Evolutionary conservation across 148 eudicot genomes (phyloP).

Genomic region (Chenopodium suecicum): DNA sequence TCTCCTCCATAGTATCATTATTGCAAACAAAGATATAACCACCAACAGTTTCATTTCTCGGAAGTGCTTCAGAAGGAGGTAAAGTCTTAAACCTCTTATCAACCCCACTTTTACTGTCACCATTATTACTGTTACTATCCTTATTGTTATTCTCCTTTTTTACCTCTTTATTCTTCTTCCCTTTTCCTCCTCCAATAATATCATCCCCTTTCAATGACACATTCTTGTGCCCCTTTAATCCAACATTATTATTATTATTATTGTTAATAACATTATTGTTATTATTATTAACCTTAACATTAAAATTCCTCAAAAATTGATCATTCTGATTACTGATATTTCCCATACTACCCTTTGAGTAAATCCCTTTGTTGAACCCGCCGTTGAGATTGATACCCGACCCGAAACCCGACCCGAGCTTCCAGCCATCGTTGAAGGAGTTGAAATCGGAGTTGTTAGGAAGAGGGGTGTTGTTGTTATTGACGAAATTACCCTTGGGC

Average conservation of each 20-base stretch:
- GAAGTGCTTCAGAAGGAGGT: constrained; percentile 83
- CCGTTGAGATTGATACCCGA: constrained; percentile 59
- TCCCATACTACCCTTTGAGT: constrained; percentile 34
- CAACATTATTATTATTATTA: constrained; percentile 26
- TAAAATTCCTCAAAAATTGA: constrained; percentile 29
- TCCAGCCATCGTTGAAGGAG: constrained; percentile 43
- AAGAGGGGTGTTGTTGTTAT: constrained; percentile 8
- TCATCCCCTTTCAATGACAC: constrained; percentile 28
- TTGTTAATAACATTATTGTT: constrained; percentile 28
- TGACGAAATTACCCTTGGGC: constrained; percentile 19
- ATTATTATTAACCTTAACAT: constrained; percentile 25
- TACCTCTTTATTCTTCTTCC: constrained; percentile 64
- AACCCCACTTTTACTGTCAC: constrained; percentile 43
- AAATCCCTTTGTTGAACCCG: constrained; percentile 85
- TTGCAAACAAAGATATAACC: constrained; percentile 98
- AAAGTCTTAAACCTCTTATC: constrained; percentile 96
- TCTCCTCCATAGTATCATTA: constrained; percentile 98
- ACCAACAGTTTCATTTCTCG: constrained; percentile 82
- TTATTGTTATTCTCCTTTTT: constrained; percentile 32
- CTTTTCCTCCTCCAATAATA: constrained; percentile 29
- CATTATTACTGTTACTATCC: constrained; percentile 23
- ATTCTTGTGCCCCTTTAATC: constrained; percentile 33
- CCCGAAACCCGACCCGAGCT: constrained; percentile 45
- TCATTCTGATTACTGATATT: constrained; percentile 7
- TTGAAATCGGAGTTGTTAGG: constrained; percentile 31